phyloP scores from a whole-genome alignment of 805 yeast species.

The Starmerella roubikii region DNA sequence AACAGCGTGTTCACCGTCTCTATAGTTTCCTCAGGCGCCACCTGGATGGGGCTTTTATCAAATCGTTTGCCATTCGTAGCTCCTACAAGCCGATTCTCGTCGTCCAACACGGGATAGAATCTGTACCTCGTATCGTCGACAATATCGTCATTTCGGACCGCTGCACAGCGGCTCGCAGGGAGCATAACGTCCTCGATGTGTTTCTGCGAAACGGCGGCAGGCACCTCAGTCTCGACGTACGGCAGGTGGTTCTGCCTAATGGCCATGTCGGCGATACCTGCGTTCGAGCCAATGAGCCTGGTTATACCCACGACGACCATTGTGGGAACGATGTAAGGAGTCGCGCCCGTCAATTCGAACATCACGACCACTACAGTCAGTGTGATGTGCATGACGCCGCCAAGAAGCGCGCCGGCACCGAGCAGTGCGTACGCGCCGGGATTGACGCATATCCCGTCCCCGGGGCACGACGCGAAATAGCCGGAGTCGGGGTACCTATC shows the following conservation, averaged over 20 bases:
- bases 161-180: slow-evolving; percentile 17
- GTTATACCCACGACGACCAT: slow-evolving; percentile 92
- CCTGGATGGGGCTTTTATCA: slow-evolving; percentile 43
- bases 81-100: slow-evolving; percentile 24
- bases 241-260: slow-evolving; percentile 82
- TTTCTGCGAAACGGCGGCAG: slow-evolving; percentile 29
- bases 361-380: slow-evolving; percentile 88
- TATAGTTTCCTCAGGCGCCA: slow-evolving; percentile 40
- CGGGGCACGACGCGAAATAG: slow-evolving; percentile 22
- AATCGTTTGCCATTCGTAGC: slow-evolving; percentile 14
- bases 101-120: slow-evolving; percentile 30
- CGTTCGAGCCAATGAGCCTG: slow-evolving; percentile 59
- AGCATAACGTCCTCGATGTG: slow-evolving; percentile 51
- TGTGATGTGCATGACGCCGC: slow-evolving; percentile 88
- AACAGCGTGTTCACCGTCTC: slow-evolving; percentile 56
- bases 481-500: slow-evolving; percentile 29
- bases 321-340: slow-evolving; percentile 80
- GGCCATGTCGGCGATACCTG: slow-evolving; percentile 95
- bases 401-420: slow-evolving; percentile 90
- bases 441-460: slow-evolving; percentile 41
- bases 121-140: not conserved
- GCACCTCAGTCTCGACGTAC: slow-evolving; percentile 54
- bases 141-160: slow-evolving; percentile 14
- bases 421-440: slow-evolving; percentile 92
- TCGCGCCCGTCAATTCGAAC: slow-evolving; percentile 94